Base-by-base conservation (phyloP, 805 yeast genomes). In the Hagleromyces aurorensis region DNA sequence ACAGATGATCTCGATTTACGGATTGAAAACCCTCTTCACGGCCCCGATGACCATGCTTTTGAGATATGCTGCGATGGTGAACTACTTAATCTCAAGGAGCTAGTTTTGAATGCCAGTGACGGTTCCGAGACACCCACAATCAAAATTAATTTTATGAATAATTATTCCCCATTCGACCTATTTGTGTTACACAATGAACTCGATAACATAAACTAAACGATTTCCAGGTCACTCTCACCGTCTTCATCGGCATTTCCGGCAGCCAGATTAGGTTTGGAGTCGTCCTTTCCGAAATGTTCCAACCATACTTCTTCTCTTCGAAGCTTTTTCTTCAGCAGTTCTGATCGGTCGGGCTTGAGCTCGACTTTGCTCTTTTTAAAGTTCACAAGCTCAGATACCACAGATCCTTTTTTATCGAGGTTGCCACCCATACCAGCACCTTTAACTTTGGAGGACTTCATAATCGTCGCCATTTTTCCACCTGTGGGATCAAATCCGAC, bases 401-500 rank as follows among this genome's bases (percentile, higher is more conserved):
- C 38, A 4, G 36, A 35, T 21, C 48, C 48, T 16, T 45, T 43
- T 9, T 35, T 38, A 12, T 27, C 39, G 11, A 38, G 27, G 16
- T 28, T 40, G 13, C 23, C 19, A 15, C 33, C 28, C 6, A 15
- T 16, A 9, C 36, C 17, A 8, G 41, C n/a, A n/a, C n/a, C n/a
- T n/a, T 9, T 42, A 40, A 21, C 31, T 37, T 8, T 40, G 5
- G 26, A 17, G 8, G 30, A 16, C 32, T 18, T 19, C 27, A 52
- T 19, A 7, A 48, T 39, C 2, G 34, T 32, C 6, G 41, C 37
- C 21, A 48, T 39, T 27, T 44, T 41, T 14, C 55, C 53, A 23
- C 36, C 54, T 25, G 72, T 65, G 2, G 78, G 78, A 47, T 72
- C 76, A 41, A 66, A 72, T 2, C 78, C 79, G 23, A 72, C 48